These are phyloP conservation scores for Secale cereale DNA, from an alignment of 176 grass and related monocot genomes.

Conservation along the genomic window DNA sequence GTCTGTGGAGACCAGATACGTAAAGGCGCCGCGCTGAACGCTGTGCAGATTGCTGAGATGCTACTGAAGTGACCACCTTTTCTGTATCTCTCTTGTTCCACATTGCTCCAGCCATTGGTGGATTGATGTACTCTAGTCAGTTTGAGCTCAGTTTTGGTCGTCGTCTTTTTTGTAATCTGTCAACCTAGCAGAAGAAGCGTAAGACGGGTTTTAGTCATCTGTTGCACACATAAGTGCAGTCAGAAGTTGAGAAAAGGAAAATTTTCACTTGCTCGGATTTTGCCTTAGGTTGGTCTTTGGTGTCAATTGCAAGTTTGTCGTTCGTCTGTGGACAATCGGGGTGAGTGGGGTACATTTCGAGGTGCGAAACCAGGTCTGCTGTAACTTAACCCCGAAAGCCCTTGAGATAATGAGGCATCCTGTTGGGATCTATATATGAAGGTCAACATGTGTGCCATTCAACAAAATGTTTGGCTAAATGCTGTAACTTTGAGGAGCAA, in stretches of 20 bases:
- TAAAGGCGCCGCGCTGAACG: conserved; percentile 97
- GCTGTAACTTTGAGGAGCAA: no score
- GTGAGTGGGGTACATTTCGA: neutral
- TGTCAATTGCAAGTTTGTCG: neutral
- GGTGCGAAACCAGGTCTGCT: neutral
- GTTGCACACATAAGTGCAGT: neutral
- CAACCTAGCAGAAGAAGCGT: conserved; percentile 11
- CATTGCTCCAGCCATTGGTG: neutral
- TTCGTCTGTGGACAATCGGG: neutral
- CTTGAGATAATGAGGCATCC: neutral
- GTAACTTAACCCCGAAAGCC: neutral
- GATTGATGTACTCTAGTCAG: conserved; percentile 8
- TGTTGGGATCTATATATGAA: neutral
- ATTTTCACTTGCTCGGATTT: neutral
- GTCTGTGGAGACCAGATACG: conserved; percentile 97
- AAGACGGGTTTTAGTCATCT: neutral
- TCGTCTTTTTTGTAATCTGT: conserved; percentile 11
- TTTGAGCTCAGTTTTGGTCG: conserved; percentile 30
- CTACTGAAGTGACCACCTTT: conserved; percentile 50
- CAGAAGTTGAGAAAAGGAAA: neutral
- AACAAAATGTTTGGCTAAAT: no score
- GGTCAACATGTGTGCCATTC: neutral
- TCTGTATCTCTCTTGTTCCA: neutral
- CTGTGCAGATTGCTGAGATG: conserved; percentile 93
- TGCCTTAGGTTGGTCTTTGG: neutral